Conservation (phyloP, 768 basidiomycete genomes). For the Lactarius akahatsu region DNA sequence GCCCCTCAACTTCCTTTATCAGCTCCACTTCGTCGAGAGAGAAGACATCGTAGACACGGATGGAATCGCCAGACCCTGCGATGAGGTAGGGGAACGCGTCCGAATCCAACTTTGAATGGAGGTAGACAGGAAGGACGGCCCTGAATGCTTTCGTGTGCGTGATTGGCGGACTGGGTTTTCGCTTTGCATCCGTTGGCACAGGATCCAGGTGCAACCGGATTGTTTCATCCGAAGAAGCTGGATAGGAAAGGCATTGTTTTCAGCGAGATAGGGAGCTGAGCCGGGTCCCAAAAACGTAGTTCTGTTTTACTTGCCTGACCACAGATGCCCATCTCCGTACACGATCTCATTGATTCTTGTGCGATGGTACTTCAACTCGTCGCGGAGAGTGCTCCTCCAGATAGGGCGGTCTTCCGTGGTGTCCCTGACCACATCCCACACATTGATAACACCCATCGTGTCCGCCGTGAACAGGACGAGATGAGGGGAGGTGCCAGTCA, state of each 20-base stretch:
- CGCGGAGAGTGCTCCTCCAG: slow-evolving; percentile 51
- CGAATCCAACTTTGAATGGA: slow-evolving; percentile 44
- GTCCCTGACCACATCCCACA: slow-evolving; percentile 66
- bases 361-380: slow-evolving; percentile 70
- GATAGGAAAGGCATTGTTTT: slow-evolving; percentile 3
- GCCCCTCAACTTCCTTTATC: slow-evolving; percentile 75
- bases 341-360: slow-evolving; percentile 78
- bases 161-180: slow-evolving; percentile 51
- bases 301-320: slow-evolving; percentile 66
- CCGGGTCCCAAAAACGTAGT: neutral
- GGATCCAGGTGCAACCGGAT: slow-evolving; percentile 60
- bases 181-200: slow-evolving; percentile 29
- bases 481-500: slow-evolving; percentile 37
- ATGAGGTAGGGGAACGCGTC: slow-evolving; percentile 72
- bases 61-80: slow-evolving; percentile 80
- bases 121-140: slow-evolving; percentile 64
- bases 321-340: slow-evolving; percentile 69
- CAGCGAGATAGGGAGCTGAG: neutral
- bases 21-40: slow-evolving; percentile 64
- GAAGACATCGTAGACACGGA: slow-evolving; percentile 80
- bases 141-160: slow-evolving; percentile 65
- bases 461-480: slow-evolving; percentile 75
- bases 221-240: slow-evolving; percentile 90
- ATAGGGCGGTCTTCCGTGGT: slow-evolving; percentile 43
- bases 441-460: slow-evolving; percentile 86